Evolutionary conservation across 305 asterid genomes (phyloP).

Genomic region (Euphrasia arctica): DNA sequence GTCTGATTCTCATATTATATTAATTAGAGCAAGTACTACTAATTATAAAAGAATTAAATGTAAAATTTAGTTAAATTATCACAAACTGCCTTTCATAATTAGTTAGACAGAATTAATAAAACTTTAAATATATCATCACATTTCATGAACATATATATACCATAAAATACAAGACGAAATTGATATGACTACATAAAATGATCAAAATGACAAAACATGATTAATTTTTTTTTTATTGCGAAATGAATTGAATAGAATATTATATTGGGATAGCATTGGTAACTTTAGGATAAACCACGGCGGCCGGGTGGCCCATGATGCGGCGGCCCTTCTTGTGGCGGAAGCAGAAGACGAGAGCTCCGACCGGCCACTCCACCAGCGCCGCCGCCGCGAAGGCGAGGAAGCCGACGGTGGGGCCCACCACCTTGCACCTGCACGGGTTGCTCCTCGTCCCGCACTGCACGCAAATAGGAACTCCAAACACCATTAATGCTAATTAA

Average conservation of each 20-base stretch:
- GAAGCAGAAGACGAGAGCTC: conserved; percentile 69
- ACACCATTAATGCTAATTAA: background rate
- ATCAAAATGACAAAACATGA: no score
- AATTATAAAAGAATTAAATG: no score
- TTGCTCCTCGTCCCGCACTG: conserved; percentile 5
- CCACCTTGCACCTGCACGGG: conserved; percentile 44
- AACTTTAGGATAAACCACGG: conserved; percentile 63
- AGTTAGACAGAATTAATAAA: no score
- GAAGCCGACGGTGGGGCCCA: conserved; percentile 83
- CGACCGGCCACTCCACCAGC: conserved; percentile 85
- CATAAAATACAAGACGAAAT: no score
- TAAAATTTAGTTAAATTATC: no score
- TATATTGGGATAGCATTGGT: conserved; percentile 50
- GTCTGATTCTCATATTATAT: no score
- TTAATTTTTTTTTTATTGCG: no score
- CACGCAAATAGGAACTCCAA: conserved; percentile 1
- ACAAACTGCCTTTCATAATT: no score
- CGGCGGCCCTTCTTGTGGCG: conserved; percentile 87
- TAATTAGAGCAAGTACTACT: no score
- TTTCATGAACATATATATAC: no score
- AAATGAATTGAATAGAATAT: background rate
- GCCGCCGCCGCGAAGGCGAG: conserved; percentile 74
- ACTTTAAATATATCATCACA: no score
- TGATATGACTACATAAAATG: no score
- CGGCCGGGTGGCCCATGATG: conserved; percentile 79